These are phyloP conservation scores for Eucalyptus tenuipes DNA, from an alignment of 345 rosid genomes.

Conservation along the genomic window DNA sequence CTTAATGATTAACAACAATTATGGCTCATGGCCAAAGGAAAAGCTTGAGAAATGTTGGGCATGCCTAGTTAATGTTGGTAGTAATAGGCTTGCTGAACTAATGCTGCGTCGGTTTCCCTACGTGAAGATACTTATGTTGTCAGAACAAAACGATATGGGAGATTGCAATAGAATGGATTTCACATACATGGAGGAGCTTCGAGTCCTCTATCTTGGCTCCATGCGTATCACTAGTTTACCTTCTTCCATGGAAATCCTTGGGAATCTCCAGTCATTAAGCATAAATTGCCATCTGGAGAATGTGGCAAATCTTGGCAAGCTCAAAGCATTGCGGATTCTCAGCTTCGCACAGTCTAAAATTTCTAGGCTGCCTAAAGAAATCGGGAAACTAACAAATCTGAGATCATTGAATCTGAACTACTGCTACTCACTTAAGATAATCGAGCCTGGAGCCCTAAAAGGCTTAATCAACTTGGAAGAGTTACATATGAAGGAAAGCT, in stretches of 20 bases:
- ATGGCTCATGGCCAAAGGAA: too few species aligned
- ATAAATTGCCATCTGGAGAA: background rate
- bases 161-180: too few species aligned
- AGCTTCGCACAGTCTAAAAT: fast-evolving
- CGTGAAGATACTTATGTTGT: too few species aligned
- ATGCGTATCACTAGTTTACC: too few species aligned
- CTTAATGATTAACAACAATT: too few species aligned
- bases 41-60: too few species aligned
- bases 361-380: background rate
- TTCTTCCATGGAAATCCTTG: too few species aligned
- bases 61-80: too few species aligned
- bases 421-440: fast-evolving
- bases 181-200: background rate
- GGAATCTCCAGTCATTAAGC: too few species aligned
- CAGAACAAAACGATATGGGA: too few species aligned
- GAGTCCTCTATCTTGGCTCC: background rate
- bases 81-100: too few species aligned
- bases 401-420: background rate
- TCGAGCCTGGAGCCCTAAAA: background rate
- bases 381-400: background rate
- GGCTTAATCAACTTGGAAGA: background rate
- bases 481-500: background rate
- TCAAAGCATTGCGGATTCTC: background rate
- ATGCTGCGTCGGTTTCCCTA: too few species aligned
- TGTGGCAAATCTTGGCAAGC: background rate